Percentiles rank a stretch among this genome's conserved stretches.
phyloP scores from a whole-genome alignment of 1,139 yeast genomes.

The Candida anutae region DNA sequence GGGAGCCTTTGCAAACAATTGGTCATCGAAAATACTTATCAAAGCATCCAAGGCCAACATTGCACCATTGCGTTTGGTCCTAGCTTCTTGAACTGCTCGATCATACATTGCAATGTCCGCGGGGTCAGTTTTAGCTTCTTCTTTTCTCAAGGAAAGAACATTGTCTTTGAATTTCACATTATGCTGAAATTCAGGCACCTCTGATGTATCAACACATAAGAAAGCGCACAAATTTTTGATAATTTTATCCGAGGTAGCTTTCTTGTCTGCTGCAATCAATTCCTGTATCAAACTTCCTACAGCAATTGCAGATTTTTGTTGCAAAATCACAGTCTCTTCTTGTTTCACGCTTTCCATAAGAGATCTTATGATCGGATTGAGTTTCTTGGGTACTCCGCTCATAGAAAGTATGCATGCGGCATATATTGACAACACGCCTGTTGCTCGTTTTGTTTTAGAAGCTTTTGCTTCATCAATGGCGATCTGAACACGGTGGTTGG shows the following conservation, averaged over 20 bases:
- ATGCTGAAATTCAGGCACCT: conserved; percentile 85
- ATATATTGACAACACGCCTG: conserved; percentile 62
- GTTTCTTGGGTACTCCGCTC: conserved; percentile 68
- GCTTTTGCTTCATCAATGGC: conserved; percentile 67
- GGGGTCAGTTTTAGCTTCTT: conserved; percentile 65
- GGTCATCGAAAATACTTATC: conserved; percentile 41
- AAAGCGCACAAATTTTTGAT: conserved; percentile 88
- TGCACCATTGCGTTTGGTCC: conserved; percentile 79
- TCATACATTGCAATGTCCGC: conserved; percentile 59
- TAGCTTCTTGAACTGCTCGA: conserved; percentile 63
- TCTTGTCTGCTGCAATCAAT: conserved; percentile 50
- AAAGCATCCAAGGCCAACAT: conserved; percentile 58
- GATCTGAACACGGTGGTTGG: conserved; percentile 55
- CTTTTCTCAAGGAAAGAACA: conserved; percentile 72
- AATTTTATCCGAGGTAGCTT: conserved; percentile 77
- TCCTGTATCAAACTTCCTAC: conserved; percentile 56
- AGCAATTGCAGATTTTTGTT: conserved; percentile 62
- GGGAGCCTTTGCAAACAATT: conserved; percentile 56
- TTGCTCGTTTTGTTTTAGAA: conserved; percentile 46
- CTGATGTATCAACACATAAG: conserved; percentile 90
- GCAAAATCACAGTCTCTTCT: conserved; percentile 63
- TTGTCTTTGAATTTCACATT: conserved; percentile 49
- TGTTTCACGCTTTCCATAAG: conserved; percentile 88
- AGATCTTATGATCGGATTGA: conserved; percentile 83
- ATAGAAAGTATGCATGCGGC: conserved; percentile 67